Conservation (phyloP, 495 filamentous ascomycete genomes). For the Paragyromitra xinjiangensis region DNA sequence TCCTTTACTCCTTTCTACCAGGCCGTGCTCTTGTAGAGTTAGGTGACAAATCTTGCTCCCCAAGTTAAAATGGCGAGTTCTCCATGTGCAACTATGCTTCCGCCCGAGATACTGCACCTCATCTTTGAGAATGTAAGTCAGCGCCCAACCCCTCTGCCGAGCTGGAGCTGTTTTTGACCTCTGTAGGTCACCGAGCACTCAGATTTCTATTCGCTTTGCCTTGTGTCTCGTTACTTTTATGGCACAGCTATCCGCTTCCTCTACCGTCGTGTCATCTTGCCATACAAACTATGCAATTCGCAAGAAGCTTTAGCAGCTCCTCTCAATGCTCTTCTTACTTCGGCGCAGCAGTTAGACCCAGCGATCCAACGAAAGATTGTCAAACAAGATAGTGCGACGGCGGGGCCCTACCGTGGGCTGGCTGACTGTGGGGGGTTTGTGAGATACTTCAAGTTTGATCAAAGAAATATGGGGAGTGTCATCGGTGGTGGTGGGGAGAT, state of each 20-base stretch:
- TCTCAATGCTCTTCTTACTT: constrained; percentile 25
- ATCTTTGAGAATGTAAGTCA: constrained; percentile 31
- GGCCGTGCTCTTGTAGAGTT: neutral
- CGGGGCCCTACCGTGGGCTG: neutral
- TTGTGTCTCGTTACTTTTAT: constrained; percentile 35
- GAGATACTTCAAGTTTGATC: constrained; percentile 20
- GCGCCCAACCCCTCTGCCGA: neutral
- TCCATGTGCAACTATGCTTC: neutral
- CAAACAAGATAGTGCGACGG: neutral
- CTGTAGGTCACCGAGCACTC: constrained; percentile 4
- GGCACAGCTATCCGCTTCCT: constrained; percentile 33
- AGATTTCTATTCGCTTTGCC: constrained; percentile 34
- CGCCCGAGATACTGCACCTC: constrained; percentile 30
- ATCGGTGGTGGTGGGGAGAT: constrained; percentile 11
- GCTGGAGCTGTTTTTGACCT: neutral
- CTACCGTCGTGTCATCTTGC: constrained; percentile 30
- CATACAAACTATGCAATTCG: constrained; percentile 11
- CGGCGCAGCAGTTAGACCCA: constrained; percentile 18
- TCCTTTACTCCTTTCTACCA: neutral
- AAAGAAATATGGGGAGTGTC: neutral
- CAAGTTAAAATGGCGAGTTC: neutral
- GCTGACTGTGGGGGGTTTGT: constrained; percentile 33
- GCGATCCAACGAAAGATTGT: no score
- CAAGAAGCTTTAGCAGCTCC: constrained; percentile 14
- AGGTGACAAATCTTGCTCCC: neutral